Percentiles rank a stretch among this genome's conserved stretches.
Evolutionary conservation across 2,329 filamentous ascomycete genomes (phyloP).

Genomic region (Fusarium pilosicola): DNA sequence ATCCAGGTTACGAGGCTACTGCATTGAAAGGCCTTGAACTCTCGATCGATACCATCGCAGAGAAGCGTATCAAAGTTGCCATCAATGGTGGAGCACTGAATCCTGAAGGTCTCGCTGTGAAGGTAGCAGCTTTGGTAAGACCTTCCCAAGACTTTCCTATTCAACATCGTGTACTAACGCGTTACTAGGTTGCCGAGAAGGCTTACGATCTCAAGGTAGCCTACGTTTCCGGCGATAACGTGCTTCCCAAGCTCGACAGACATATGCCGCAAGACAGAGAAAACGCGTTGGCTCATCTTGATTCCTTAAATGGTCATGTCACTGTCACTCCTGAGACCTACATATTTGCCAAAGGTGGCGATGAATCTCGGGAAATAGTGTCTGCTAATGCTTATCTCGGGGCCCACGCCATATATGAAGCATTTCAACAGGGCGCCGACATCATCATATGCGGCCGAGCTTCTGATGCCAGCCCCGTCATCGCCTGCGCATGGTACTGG

Average conservation of each 20-base stretch:
- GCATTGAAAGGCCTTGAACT: not conserved
- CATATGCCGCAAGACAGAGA: not conserved
- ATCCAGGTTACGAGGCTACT: not conserved
- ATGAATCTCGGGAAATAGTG: not conserved
- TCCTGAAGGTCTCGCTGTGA: not conserved
- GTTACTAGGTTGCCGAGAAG: not conserved
- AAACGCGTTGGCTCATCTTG: not conserved
- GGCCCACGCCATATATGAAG: not conserved
- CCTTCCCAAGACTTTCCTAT: fast-evolving
- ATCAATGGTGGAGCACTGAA: not conserved
- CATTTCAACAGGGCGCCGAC: not conserved
- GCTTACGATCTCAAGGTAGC: not conserved
- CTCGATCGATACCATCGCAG: not conserved
- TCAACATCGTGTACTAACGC: fast-evolving
- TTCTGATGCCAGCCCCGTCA: not conserved
- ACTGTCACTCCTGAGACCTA: not conserved
- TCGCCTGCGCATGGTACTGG: not conserved
- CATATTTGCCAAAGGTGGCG: not conserved
- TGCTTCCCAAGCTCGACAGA: not conserved
- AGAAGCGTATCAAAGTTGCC: not conserved
- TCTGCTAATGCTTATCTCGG: not conserved
- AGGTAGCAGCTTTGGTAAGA: not conserved
- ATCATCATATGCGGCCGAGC: not conserved
- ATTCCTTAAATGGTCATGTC: not conserved
- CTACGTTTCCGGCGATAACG: not conserved